These are phyloP conservation scores for Hypoxylon sp. DNA, from an alignment of 2,329 filamentous ascomycete species.

Conservation along the genomic window DNA sequence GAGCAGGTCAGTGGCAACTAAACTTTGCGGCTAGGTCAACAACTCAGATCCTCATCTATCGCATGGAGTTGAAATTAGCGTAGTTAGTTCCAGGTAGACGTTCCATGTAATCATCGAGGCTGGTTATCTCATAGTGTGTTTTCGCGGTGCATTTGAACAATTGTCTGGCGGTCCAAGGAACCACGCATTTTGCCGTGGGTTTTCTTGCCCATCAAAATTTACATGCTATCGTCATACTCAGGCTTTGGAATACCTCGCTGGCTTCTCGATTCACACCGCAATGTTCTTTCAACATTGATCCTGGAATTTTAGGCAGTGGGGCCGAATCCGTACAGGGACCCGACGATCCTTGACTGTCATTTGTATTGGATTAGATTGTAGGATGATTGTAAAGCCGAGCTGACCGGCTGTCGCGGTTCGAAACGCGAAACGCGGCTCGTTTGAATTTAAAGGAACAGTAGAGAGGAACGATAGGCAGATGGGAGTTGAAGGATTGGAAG, in stretches of 20 bases:
- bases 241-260: neutral
- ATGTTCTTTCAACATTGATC: neutral
- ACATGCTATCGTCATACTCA: neutral
- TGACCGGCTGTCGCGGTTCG: neutral
- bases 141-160: neutral
- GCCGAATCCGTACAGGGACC: slow-evolving; percentile 5
- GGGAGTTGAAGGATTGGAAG: slow-evolving; percentile 7
- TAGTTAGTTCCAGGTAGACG: neutral
- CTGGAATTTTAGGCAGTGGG: neutral
- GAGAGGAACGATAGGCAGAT: neutral
- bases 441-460: neutral
- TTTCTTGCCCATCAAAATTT: neutral
- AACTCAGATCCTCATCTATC: neutral
- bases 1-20: neutral
- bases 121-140: neutral
- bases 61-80: neutral
- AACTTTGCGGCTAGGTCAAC: neutral
- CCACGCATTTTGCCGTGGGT: neutral
- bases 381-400: neutral
- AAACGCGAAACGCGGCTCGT: neutral
- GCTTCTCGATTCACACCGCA: neutral
- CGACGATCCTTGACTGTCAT: slow-evolving; percentile 3
- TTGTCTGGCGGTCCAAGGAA: neutral
- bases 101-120: neutral
- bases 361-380: neutral